Evolutionary conservation across 768 basidiomycete genomes (phyloP), one percentile per base, ranked within the genome.

Genomic region (Sarcodon sp.): DNA sequence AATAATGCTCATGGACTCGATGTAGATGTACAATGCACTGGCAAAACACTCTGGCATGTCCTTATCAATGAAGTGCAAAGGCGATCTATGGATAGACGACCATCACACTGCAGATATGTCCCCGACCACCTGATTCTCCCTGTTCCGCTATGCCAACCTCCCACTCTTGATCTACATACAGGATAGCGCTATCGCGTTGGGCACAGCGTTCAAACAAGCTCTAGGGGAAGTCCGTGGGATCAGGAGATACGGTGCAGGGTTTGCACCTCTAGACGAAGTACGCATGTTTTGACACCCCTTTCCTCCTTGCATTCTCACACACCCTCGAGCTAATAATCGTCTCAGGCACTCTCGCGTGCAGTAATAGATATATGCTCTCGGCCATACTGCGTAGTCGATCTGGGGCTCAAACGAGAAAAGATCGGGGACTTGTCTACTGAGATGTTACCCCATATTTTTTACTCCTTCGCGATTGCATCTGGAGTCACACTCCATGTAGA

Each of bases 321-420:
- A 4, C 50, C 37, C 37, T 38, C 37, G 12, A 18, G 2, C 37
- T 5, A 18, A 38, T 38, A 2, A 5, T 38, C 13, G 37, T 38
- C 44, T 27, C 59, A 97, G 94, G 90, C 96, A 1, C 77, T 99
- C 44, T 89, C 92, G 1, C 72, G 96, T 56, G 92, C 91, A 13
- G 96, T 99, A 43, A 90, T 99, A 52, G 96, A 99, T 65, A 98
- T 99, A 52, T 98, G 96, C 60, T 91, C 92, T 49, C 80, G 96
- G 35, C 94, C 96, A 2, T 96, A 84, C 69, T 99, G 96, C 64
- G 83, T 93, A 47, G 86, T 88, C 18, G 83, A 97, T 52, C 78
- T 99, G 35, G 85, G 84, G 51, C 73, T 91, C 50, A 82, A 78
- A 63, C 75, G 89, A 49, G 90, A 93, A 64, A 93, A 92, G 67